Base-by-base conservation (phyloP, 1,284 basidiomycete genomes). In the Pseudozyma sp. region DNA sequence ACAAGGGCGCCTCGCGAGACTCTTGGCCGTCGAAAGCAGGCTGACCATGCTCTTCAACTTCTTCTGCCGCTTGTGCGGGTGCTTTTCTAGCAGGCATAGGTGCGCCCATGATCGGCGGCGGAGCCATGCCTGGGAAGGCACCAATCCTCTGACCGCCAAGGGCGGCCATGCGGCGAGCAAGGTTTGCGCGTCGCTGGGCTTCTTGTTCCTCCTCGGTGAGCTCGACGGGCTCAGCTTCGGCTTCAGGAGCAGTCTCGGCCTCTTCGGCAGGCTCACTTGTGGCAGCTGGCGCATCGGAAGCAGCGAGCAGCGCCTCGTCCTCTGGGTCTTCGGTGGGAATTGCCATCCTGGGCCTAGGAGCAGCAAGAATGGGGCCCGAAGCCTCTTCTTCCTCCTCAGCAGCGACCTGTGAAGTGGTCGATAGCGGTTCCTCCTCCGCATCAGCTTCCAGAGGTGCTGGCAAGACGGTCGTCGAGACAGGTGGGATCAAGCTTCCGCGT, bases 71-170 rank as follows among this genome's bases (percentile, higher is more conserved):
- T 54, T 43, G 69, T 16, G 70, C 60, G 42, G 77, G 59, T 78
- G 58, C 87, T 84, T 65, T 88, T 87, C 70, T 87, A 88, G 54
- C 87, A 86, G 31, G 87, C 87, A 55, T 88, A 82, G 19, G 87
- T 83, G 34, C 83, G 51, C 57, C 82, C 86, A 66, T 85, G 64
- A 47, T 78, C 43, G 70, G 81, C 56, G 55, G 72, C 91, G 71
- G 68, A 25, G 69, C 93, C 93, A 95, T 84, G 91, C 93, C 78
- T 84, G 57, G 79, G 76, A 59, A 72, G 4, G 52, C 70, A 5
- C 80, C 82, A 48, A 83, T 75, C 10, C 80, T 52, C 39, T 78
- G 78, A 43, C 82, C 83, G 14, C 83, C 83, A 11, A 84, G 63
- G 0, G 74, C 74, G 1, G 83, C 83, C 82, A 84, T 84, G 16